These are phyloP conservation scores for Talaromyces sp. DNA, from an alignment of 2,329 filamentous ascomycete genomes.

Conservation along the genomic window DNA sequence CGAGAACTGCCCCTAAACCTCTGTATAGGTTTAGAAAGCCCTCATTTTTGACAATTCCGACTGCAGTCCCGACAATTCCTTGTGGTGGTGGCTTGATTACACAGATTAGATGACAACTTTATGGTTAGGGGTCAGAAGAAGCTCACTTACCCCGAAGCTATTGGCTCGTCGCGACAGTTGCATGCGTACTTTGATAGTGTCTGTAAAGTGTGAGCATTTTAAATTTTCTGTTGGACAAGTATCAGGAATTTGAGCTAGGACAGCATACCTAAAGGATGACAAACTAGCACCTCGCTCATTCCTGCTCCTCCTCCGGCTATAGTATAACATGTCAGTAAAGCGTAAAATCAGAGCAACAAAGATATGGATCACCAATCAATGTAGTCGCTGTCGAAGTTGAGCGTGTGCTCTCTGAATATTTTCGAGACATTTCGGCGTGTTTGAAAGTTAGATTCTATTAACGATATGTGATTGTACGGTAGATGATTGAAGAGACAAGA, in stretches of 20 bases:
- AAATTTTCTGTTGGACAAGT: not conserved
- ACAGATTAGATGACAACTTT: not conserved
- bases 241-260: conserved; percentile 19
- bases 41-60: conserved; percentile 82
- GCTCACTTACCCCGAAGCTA: conserved; percentile 64
- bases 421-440: not conserved
- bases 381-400: not conserved
- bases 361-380: not conserved
- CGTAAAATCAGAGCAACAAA: not conserved
- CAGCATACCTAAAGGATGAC: conserved; percentile 79
- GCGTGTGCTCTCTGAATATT: not conserved
- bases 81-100: not conserved
- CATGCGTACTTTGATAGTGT: conserved; percentile 99
- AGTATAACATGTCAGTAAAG: not conserved
- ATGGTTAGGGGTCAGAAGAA: no score
- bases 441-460: not conserved
- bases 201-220: conserved; percentile 40
- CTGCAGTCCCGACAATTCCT: conserved; percentile 56
- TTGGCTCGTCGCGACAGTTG: conserved; percentile 86
- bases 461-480: not conserved
- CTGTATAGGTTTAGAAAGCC: conserved; percentile 94
- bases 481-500: not conserved
- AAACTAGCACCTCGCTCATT: conserved; percentile 97
- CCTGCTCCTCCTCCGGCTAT: conserved; percentile 91
- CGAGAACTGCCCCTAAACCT: conserved; percentile 92